These are phyloP conservation scores for Coemansia sp. DNA, from an alignment of 192 early-diverging fungal genomes.

Conservation along the genomic window DNA sequence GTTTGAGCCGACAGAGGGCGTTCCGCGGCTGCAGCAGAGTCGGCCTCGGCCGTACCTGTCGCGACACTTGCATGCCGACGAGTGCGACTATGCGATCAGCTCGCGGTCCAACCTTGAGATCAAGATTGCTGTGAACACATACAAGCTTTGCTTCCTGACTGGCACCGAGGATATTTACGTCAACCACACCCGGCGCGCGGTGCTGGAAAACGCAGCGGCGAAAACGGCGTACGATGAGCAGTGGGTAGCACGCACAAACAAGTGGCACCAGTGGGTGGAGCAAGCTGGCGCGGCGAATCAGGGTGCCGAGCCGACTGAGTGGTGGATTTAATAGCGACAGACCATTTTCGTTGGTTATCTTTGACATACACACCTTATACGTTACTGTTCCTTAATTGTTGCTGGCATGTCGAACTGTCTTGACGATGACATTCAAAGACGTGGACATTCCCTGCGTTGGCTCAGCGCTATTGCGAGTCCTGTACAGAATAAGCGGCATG, in stretches of 20 bases:
- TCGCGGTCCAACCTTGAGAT: constrained; percentile 81
- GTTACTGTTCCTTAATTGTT: neutral
- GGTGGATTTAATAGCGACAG: constrained; percentile 51
- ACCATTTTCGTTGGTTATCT: too few species aligned
- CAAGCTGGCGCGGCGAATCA: neutral
- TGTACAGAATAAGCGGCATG: too few species aligned
- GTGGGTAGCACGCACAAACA: constrained; percentile 18
- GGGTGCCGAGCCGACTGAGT: constrained; percentile 9
- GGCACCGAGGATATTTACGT: constrained; percentile 88
- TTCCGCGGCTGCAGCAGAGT: constrained; percentile 54
- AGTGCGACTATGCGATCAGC: constrained; percentile 56
- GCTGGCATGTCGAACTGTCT: too few species aligned
- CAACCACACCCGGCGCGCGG: constrained; percentile 44
- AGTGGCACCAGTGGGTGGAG: constrained; percentile 36
- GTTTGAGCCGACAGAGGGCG: constrained; percentile 75
- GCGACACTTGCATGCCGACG: constrained; percentile 50
- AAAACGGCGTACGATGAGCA: constrained; percentile 19
- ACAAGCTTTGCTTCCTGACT: constrained; percentile 95
- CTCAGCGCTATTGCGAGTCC: too few species aligned
- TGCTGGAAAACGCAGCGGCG: constrained; percentile 13
- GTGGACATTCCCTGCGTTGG: too few species aligned
- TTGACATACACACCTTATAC: too few species aligned
- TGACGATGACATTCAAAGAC: too few species aligned
- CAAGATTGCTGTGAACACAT: constrained; percentile 96
- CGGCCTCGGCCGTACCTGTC: constrained; percentile 66